Conservation (phyloP, 768 basidiomycete genomes). For the Termitomyces titanicus region DNA sequence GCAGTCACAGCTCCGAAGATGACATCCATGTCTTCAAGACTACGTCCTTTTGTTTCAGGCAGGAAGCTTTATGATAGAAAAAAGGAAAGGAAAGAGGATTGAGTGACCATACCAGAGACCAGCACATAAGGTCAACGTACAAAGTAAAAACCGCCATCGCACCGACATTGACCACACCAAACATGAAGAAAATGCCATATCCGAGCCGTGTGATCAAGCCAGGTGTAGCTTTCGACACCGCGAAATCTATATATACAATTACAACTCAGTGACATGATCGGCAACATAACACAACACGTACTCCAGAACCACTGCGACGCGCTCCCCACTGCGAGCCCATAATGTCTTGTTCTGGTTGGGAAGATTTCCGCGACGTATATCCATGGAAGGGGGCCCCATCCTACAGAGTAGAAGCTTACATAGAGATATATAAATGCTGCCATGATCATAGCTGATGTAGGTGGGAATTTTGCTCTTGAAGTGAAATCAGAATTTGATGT, state of each 20-base stretch:
- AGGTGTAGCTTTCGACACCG: conserved; percentile 68
- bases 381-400: conserved; percentile 64
- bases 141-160: conserved; percentile 66
- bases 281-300: conserved; percentile 22
- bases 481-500: conserved; percentile 16
- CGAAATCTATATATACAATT: conserved; percentile 46
- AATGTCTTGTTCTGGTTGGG: conserved; percentile 78
- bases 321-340: conserved; percentile 71
- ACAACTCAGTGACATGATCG: not conserved
- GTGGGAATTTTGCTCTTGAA: conserved; percentile 25
- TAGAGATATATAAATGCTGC: conserved; percentile 84
- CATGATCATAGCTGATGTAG: conserved; percentile 72
- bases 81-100: not conserved
- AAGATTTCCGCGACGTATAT: conserved; percentile 83
- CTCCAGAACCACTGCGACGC: conserved; percentile 85
- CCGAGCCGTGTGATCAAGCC: conserved; percentile 56
- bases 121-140: conserved; percentile 36
- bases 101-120: too few species aligned
- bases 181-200: conserved; percentile 76
- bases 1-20: conserved; percentile 54
- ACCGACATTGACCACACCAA: conserved; percentile 66
- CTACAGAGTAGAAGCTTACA: conserved; percentile 84
- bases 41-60: conserved; percentile 60
- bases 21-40: conserved; percentile 52
- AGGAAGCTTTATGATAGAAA: conserved; percentile 35